Evolutionary conservation across 176 grass and related monocot genomes (phyloP), one percentile per base, ranked within the genome.

Genomic region (Saccharum spontaneum): DNA sequence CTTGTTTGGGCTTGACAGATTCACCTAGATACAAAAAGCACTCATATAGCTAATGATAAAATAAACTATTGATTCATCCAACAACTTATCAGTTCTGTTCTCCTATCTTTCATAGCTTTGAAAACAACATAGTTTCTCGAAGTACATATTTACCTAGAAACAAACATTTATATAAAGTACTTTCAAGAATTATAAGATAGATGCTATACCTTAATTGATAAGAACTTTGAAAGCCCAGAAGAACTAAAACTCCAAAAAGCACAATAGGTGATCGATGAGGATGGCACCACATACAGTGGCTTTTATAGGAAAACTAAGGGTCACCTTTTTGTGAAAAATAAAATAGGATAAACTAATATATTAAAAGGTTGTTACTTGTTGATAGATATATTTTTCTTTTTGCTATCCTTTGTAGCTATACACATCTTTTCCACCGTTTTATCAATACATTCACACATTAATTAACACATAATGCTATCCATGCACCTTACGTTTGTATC

Each of bases 271-370:
- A 34, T 57, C 0, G 36, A 44, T 69, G 37, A n/a, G 24, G 11
- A 69, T 69, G 48, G 4, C 16, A 67, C 31, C 6, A 44, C 2
- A 17, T 5, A 38, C 3, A 3, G 2, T 69, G 26, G 23, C 33
- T 78, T 85, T 70, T 84, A 77, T 85, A 85, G 46, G 10, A 43
- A 12, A 18, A n/a, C 4, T 22, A 37, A n/a, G 30, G 0, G 31
- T 3, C 54, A 59, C 54, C 20, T 59, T 72, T 23, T 72, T 15
- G 40, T 26, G 12, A 1, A 16, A 34, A 67, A 34, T 7, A 34
- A 34, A 33, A 67, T 33, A 33, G 2, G 10, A 28, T 34, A 67
- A 33, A 67, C 0, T 34, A 67, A 34, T 6, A 34, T 17, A 28
- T 3, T 33, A 34, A 3, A 67, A 73, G n/a, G 40, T 73, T 45